Evolutionary conservation across 805 yeast species (phyloP).

Genomic region (Kregervanrija fluxuum): DNA sequence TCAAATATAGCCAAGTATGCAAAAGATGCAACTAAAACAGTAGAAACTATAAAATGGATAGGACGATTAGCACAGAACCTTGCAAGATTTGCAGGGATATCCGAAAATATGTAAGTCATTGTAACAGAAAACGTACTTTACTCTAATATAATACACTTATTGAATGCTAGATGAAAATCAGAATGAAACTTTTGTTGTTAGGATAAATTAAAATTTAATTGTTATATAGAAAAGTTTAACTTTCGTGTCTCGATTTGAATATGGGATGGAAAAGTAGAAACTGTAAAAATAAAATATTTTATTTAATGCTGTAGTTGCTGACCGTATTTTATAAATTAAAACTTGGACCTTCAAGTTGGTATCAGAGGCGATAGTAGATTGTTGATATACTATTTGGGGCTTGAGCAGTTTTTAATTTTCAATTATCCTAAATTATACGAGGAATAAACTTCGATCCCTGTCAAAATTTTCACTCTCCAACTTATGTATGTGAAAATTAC

Average conservation of each 20-base stretch:
- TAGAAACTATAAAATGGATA: slow-evolving; percentile 70
- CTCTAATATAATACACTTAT: no score
- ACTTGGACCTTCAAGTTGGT: no score
- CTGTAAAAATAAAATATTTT: not conserved
- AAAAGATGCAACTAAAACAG: slow-evolving; percentile 69
- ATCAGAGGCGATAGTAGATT: no score
- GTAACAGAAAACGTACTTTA: not conserved
- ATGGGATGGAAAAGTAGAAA: not conserved
- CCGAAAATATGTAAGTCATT: slow-evolving; percentile 16
- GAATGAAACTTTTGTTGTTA: not conserved
- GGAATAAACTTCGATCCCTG: no score
- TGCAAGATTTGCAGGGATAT: slow-evolving; percentile 24
- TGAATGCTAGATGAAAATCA: not conserved
- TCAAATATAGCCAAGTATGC: slow-evolving; percentile 73
- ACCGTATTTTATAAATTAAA: not conserved
- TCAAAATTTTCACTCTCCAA: no score
- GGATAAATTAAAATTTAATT: not conserved
- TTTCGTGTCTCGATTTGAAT: not conserved
- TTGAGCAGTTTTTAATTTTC: no score
- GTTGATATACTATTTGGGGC: no score
- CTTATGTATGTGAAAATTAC: not conserved
- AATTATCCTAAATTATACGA: no score
- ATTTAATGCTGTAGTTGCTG: not conserved
- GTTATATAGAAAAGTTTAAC: not conserved
- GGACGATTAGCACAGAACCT: slow-evolving; percentile 70